Evolutionary conservation across 2,329 filamentous ascomycete species (phyloP).

Genomic region (Cercospora zeina): DNA sequence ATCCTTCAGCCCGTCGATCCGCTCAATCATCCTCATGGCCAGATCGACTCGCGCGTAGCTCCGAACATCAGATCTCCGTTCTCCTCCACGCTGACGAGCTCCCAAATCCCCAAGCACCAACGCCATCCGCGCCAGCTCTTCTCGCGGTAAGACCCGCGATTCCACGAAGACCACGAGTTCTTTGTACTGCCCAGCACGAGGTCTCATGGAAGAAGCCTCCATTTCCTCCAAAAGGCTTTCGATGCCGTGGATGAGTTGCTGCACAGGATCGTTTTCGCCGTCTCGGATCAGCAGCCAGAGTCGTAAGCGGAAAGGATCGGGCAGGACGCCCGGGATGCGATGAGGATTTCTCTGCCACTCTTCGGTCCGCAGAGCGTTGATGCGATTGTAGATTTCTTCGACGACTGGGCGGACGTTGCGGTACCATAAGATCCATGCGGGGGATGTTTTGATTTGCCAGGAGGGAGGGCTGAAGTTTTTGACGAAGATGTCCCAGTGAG

Average conservation of each 20-base stretch:
- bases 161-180: background rate
- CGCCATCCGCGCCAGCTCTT: background rate
- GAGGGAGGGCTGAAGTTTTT: background rate
- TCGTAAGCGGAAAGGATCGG: slow-evolving; percentile 31
- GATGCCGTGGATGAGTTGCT: slow-evolving; percentile 1
- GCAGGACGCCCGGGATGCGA: slow-evolving; percentile 25
- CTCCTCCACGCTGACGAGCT: background rate
- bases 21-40: slow-evolving; percentile 10
- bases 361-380: slow-evolving; percentile 24
- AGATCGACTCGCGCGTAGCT: slow-evolving; percentile 10
- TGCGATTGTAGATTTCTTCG: slow-evolving; percentile 17
- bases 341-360: slow-evolving; percentile 22
- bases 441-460: background rate
- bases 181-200: background rate
- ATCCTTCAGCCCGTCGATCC: background rate
- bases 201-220: background rate
- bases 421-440: slow-evolving; percentile 21
- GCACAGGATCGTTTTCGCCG: slow-evolving; percentile 16
- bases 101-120: background rate
- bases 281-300: slow-evolving; percentile 33
- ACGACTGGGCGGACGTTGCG: slow-evolving; percentile 23
- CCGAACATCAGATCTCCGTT: background rate
- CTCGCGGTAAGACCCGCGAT: background rate
- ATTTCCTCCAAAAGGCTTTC: background rate
- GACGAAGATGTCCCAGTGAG: slow-evolving; percentile 14